These are phyloP conservation scores for Carex arenaria DNA, from an alignment of 202 grass and related monocot species.

Conservation along the genomic window DNA sequence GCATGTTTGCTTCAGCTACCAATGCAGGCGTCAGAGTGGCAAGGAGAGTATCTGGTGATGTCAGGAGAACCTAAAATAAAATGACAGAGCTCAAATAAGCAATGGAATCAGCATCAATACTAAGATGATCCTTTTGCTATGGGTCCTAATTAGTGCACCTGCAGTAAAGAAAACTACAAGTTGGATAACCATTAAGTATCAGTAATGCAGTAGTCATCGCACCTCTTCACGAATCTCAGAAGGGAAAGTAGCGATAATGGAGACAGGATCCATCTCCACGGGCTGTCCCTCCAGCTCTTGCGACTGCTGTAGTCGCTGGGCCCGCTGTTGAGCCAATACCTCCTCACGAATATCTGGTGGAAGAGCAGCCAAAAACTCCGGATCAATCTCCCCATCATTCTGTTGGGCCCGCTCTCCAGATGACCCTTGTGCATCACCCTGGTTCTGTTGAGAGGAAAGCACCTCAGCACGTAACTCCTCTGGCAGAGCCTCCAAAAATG, in stretches of 20 bases:
- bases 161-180: slow-evolving; percentile 7
- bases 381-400: slow-evolving; percentile 91
- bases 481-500: slow-evolving; percentile 98
- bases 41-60: slow-evolving; percentile 96
- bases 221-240: slow-evolving; percentile 99
- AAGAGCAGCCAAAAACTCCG: slow-evolving; percentile 98
- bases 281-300: slow-evolving; percentile 97
- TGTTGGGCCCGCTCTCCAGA: slow-evolving; percentile 51
- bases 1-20: slow-evolving; percentile 98
- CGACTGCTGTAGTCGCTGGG: slow-evolving; percentile 75
- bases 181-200: neutral
- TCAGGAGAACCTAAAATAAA: slow-evolving; percentile 79
- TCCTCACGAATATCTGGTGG: slow-evolving; percentile 96
- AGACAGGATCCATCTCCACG: slow-evolving; percentile 98
- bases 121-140: neutral
- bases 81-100: slow-evolving; percentile 14
- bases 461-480: slow-evolving; percentile 95
- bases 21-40: slow-evolving; percentile 89
- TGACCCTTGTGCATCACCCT: slow-evolving; percentile 60
- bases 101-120: neutral
- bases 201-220: slow-evolving; percentile 22
- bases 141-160: neutral
- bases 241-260: slow-evolving; percentile 97
- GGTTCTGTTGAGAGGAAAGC: slow-evolving; percentile 95
- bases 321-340: slow-evolving; percentile 87